Conservation (phyloP, 805 yeast species). For the Myxozyma neglecta region DNA sequence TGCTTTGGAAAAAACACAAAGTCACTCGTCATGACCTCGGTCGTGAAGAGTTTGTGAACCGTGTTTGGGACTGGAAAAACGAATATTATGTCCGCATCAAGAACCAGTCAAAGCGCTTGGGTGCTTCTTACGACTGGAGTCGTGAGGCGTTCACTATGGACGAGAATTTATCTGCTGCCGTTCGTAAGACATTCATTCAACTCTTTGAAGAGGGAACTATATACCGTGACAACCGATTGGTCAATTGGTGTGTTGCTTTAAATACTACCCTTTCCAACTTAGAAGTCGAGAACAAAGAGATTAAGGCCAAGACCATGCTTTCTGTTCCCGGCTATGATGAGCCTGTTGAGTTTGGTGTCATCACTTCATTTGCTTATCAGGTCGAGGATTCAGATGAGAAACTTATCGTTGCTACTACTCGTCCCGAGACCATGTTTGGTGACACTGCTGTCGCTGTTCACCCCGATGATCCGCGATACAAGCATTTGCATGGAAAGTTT, state of each 20-base stretch:
- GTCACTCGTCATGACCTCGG: slow-evolving; percentile 94
- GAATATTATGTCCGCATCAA: slow-evolving; percentile 85
- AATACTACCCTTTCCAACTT: slow-evolving; percentile 94
- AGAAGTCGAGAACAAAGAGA: slow-evolving; percentile 91
- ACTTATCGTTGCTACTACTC: slow-evolving; percentile 91
- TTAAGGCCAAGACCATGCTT: slow-evolving; percentile 76
- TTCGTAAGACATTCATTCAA: slow-evolving; percentile 84
- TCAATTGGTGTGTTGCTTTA: slow-evolving; percentile 94
- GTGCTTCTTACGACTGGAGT: slow-evolving; percentile 96
- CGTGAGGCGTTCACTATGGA: slow-evolving; percentile 92
- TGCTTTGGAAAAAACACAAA: slow-evolving; percentile 82
- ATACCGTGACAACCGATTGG: slow-evolving; percentile 88
- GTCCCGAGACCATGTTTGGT: slow-evolving; percentile 98
- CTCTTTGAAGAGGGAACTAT: slow-evolving; percentile 93
- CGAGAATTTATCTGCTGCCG: slow-evolving; percentile 75
- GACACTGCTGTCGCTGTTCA: slow-evolving; percentile 98
- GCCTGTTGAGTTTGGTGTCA: slow-evolving; percentile 91
- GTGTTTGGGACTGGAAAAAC: slow-evolving; percentile 99
- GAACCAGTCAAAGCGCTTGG: slow-evolving; percentile 78
- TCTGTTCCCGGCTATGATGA: slow-evolving; percentile 83
- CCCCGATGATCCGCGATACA: slow-evolving; percentile 91
- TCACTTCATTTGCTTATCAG: slow-evolving; percentile 92
- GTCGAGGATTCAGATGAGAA: slow-evolving; percentile 84
- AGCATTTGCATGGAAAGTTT: slow-evolving; percentile 90
- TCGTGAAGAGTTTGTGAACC: slow-evolving; percentile 81